Evolutionary conservation across 345 rosid species (phyloP), one percentile per base, ranked within the genome.

Genomic region (Eucalyptus erythrocorys): DNA sequence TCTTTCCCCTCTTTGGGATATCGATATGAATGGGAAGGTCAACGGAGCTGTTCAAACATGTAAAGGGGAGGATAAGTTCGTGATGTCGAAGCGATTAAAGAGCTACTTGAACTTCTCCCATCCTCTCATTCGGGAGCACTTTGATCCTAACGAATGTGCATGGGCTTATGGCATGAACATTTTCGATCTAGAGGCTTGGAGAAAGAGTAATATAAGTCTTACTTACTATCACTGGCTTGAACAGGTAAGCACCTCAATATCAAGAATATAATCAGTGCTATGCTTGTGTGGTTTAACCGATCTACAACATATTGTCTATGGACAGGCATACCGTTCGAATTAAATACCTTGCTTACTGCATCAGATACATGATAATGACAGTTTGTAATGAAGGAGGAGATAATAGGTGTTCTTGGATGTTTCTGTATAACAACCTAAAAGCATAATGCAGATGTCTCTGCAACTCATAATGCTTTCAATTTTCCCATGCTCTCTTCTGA

Each of bases 111-210:
- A 98, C 91, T 98, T 98, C 92, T 96, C 99, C 13, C 97, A 98
- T 81, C 99, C 99, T 1, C 88, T 90, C 87, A 95, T 97, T 34
- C 85, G 94, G 8, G 90, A 87, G 71, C 93, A 92, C 91, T 98
- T 98, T 79, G 89, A 97, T 59, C 98, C 98, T 11, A 89, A 94
- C 32, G 96, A 95, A 89, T 98, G 99, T 76, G 99, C 99, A 30
- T 98, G 99, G 99, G 99, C 99, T 57, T 98, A 96, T 87, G 99
- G 99, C 87, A 96, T 98, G 99, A 98, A 98, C 87, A 91, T 98
- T 81, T 98, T 98, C 82, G 97, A 98, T 90, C 91, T 98, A 26
- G 91, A 95, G 12, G 99, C 96, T 89, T 98, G 99, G 99, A 96
- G 99, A 90, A 96, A 90, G 90, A 94, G 97, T 88, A 98, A 98